phyloP scores from a whole-genome alignment of 1,139 yeast genomes.

The Lodderomyces beijingensis region DNA sequence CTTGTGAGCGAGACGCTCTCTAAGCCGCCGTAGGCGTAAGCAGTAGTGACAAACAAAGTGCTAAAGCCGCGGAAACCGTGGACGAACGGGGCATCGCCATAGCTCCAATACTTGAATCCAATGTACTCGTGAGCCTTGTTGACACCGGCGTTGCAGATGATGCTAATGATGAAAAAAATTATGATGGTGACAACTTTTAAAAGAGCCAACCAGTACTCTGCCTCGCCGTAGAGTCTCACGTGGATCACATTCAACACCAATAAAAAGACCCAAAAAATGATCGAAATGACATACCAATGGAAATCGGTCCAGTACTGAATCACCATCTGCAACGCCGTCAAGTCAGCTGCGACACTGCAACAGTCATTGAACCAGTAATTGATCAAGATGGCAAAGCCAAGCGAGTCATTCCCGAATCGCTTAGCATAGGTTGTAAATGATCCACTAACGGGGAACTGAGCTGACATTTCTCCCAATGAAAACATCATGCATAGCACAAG shows the following conservation, averaged over 20 bases:
- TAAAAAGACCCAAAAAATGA: slow-evolving; percentile 56
- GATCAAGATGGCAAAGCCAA: slow-evolving; percentile 58
- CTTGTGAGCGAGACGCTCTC: slow-evolving; percentile 64
- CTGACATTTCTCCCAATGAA: slow-evolving; percentile 62
- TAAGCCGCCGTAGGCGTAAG: slow-evolving; percentile 67
- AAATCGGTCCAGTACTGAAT: slow-evolving; percentile 60
- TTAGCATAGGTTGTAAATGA: slow-evolving; percentile 58
- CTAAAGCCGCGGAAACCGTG: slow-evolving; percentile 40
- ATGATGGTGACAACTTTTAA: slow-evolving; percentile 37
- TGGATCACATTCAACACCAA: slow-evolving; percentile 49
- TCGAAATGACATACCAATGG: slow-evolving; percentile 54
- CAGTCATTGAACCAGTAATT: slow-evolving; percentile 69
- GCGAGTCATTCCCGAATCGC: slow-evolving; percentile 57
- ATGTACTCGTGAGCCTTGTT: slow-evolving; percentile 31
- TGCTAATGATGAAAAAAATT: slow-evolving; percentile 37
- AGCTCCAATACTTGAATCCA: slow-evolving; percentile 37
- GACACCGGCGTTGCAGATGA: slow-evolving; percentile 34
- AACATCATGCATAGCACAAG: slow-evolving; percentile 59
- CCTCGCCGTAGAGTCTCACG: slow-evolving; percentile 46
- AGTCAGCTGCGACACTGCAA: slow-evolving; percentile 56
- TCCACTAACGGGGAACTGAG: slow-evolving; percentile 58
- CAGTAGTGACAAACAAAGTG: slow-evolving; percentile 45
- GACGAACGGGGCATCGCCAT: slow-evolving; percentile 40
- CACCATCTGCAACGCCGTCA: slow-evolving; percentile 57
- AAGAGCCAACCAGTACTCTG: slow-evolving; percentile 37